phyloP scores from a whole-genome alignment of 805 yeast genomes.

The Candida golubevii region DNA sequence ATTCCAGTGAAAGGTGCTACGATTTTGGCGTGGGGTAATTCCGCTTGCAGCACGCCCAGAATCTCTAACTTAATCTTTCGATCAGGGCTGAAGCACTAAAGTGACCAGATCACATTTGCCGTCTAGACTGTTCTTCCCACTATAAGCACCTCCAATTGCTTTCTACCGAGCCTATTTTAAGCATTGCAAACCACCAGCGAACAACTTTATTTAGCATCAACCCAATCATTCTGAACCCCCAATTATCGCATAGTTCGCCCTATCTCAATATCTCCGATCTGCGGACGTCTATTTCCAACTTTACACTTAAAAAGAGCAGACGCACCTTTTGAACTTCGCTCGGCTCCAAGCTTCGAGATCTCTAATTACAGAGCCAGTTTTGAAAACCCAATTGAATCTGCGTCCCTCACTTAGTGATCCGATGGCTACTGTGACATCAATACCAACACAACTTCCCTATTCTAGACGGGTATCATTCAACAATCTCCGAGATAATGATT shows the following conservation, averaged over 20 bases:
- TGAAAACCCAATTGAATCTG: not conserved
- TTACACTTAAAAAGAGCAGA: not conserved
- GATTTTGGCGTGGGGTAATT: constrained; percentile 6
- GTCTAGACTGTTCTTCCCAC: not conserved
- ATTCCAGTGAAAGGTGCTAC: not conserved
- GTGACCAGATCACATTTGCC: constrained; percentile 1
- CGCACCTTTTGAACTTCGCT: not conserved
- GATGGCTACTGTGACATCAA: constrained; percentile 8
- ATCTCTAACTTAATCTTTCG: not conserved
- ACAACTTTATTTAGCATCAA: not conserved
- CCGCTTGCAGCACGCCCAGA: constrained; percentile 7
- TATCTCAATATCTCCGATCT: not conserved
- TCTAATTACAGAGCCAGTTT: not conserved
- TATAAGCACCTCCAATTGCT: not conserved
- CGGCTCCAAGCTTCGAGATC: not conserved
- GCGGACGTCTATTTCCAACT: not conserved
- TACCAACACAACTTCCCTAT: constrained; percentile 8
- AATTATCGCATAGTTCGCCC: not conserved
- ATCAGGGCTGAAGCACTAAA: not conserved
- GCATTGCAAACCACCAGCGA: not conserved
- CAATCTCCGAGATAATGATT: constrained; percentile 31
- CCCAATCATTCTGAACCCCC: not conserved
- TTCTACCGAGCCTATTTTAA: not conserved
- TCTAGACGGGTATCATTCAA: constrained; percentile 43
- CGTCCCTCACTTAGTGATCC: not conserved